phyloP scores from a whole-genome alignment of 129 eudicot genomes.

The Flaveria robusta region DNA sequence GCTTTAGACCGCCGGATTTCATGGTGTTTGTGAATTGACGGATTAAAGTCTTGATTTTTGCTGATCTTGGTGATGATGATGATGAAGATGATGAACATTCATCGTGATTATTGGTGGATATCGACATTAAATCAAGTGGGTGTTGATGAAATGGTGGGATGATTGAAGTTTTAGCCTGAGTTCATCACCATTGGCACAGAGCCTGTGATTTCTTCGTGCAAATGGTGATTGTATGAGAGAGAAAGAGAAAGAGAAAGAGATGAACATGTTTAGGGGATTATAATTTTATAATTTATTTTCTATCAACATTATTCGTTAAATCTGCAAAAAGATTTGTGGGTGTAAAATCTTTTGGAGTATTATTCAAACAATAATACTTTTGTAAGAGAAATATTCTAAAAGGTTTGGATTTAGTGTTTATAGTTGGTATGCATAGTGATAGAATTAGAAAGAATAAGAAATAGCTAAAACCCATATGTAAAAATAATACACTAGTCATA shows the following conservation, averaged over 20 bases:
- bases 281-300: conserved; percentile 32
- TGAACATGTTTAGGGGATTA: conserved; percentile 20
- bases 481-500: too few species aligned
- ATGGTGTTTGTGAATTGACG: conserved; percentile 41
- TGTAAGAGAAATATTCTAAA: too few species aligned
- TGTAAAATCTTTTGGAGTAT: conserved; percentile 29
- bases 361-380: background rate
- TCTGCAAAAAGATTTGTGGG: conserved; percentile 33
- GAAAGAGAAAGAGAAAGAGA: conserved; percentile 5
- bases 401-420: too few species aligned
- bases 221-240: conserved; percentile 31
- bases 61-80: conserved; percentile 37
- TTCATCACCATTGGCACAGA: conserved; percentile 24
- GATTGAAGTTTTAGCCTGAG: conserved; percentile 6
- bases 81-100: conserved; percentile 32
- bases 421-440: too few species aligned
- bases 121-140: conserved; percentile 40
- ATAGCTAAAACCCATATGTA: too few species aligned
- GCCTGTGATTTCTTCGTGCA: conserved; percentile 18
- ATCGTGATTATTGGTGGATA: conserved; percentile 35
- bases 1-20: conserved; percentile 49
- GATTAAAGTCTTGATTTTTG: conserved; percentile 47
- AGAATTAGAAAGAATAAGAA: too few species aligned
- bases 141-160: conserved; percentile 8
- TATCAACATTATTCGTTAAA: conserved; percentile 27